Conservation (phyloP, 148 eudicot species). For the Spergularia marina region DNA sequence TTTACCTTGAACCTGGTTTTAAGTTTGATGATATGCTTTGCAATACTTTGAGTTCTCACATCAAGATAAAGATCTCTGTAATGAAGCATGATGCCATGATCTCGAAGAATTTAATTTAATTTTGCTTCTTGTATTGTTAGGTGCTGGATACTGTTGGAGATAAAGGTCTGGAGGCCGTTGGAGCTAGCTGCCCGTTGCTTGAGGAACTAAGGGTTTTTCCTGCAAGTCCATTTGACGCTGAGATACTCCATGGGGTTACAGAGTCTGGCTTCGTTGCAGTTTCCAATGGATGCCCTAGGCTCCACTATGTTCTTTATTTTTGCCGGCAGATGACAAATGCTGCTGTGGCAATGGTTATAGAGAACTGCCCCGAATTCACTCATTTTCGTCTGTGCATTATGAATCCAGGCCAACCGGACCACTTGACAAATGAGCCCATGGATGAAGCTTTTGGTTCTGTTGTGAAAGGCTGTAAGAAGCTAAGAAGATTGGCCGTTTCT, state of each 20-base stretch:
- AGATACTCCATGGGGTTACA: conserved; percentile 53
- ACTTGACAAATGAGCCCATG: conserved; percentile 64
- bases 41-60: not conserved
- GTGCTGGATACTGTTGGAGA: conserved; percentile 79
- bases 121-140: conserved; percentile 30
- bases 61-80: not conserved
- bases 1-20: too few relatives aligned
- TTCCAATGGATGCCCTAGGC: conserved; percentile 67
- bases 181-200: conserved; percentile 60
- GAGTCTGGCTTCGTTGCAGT: conserved; percentile 73
- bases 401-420: conserved; percentile 73
- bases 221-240: conserved; percentile 60
- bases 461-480: conserved; percentile 61
- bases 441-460: conserved; percentile 89
- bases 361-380: conserved; percentile 74
- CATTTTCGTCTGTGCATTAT: conserved; percentile 88
- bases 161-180: conserved; percentile 74
- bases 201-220: conserved; percentile 89
- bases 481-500: conserved; percentile 64
- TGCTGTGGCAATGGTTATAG: conserved; percentile 62
- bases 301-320: conserved; percentile 73
- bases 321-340: conserved; percentile 88
- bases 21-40: too few relatives aligned
- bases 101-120: not conserved
- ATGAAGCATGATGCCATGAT: too few relatives aligned